Percentiles rank a stretch among this genome's conserved stretches.
phyloP scores from a whole-genome alignment of 2,329 filamentous ascomycete genomes.

The Trichoderma koningii region DNA sequence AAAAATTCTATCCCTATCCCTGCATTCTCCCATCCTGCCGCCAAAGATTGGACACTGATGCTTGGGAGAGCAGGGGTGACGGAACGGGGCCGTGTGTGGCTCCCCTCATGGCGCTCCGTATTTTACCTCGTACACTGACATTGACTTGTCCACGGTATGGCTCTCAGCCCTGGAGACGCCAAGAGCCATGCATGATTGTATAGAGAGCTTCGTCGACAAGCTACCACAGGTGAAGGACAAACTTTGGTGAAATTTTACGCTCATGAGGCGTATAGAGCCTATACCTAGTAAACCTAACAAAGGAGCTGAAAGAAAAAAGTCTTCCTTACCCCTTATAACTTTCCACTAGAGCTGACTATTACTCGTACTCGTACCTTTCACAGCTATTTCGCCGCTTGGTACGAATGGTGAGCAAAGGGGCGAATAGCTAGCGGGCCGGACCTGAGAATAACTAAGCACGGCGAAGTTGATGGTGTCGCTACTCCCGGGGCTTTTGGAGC shows the following conservation, averaged over 20 bases:
- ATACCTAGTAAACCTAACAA: neutral
- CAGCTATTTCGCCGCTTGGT: neutral
- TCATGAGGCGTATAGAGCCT: constrained; percentile 5
- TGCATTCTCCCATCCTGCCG: neutral
- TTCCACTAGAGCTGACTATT: constrained; percentile 10
- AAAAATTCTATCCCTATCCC: constrained; percentile 20
- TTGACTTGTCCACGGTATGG: neutral
- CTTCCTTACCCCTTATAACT: neutral
- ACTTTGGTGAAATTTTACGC: neutral
- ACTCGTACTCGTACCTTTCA: neutral
- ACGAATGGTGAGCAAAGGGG: neutral
- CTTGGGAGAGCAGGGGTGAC: constrained; percentile 10
- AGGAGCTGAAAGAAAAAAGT: neutral
- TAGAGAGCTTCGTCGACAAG: constrained; percentile 1
- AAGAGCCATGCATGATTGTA: neutral
- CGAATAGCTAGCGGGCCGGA: constrained; percentile 24
- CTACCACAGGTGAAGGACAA: neutral
- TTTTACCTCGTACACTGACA: neutral
- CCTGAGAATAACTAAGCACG: constrained; percentile 21
- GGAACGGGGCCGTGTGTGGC: constrained; percentile 22
- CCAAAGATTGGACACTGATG: neutral
- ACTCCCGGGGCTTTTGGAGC: neutral
- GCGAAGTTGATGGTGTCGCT: constrained; percentile 17
- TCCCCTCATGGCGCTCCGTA: constrained; percentile 4
- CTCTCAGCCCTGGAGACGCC: neutral